These are phyloP conservation scores for Hortiboletus flavorubellus DNA, from an alignment of 768 basidiomycete genomes.

Conservation along the genomic window DNA sequence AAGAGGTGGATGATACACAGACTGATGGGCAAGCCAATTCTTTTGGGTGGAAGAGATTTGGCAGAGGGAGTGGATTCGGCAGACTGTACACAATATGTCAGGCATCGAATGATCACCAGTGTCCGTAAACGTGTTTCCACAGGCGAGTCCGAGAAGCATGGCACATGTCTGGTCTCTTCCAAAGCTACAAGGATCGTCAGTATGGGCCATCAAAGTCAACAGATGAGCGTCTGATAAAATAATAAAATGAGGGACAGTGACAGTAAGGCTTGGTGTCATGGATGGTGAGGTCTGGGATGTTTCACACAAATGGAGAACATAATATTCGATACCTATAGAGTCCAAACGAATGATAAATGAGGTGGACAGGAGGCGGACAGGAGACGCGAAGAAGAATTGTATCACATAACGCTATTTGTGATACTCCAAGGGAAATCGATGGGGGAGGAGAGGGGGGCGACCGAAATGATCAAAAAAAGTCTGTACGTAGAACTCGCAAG, in stretches of 20 bases:
- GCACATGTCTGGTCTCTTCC: conserved; percentile 90
- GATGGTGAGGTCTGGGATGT: too few species aligned
- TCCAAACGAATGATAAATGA: too few species aligned
- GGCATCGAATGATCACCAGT: conserved; percentile 42
- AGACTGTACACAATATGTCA: conserved; percentile 46
- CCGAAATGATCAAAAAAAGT: conserved; percentile 1
- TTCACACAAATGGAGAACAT: too few species aligned
- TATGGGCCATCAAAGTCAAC: neutral
- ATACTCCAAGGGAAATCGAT: neutral
- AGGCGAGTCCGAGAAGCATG: conserved; percentile 84
- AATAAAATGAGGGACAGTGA: too few species aligned
- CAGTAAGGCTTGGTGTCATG: too few species aligned
- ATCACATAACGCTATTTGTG: neutral
- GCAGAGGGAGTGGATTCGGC: conserved; percentile 49
- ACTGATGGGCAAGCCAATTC: conserved; percentile 54
- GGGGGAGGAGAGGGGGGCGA: neutral
- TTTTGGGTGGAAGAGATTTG: conserved; percentile 74
- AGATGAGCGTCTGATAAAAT: neutral
- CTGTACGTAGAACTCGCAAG: neutral
- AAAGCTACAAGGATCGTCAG: conserved; percentile 50
- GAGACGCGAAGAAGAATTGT: too few species aligned
- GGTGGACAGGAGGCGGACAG: too few species aligned
- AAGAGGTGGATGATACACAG: conserved; percentile 40
- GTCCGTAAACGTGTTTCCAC: conserved; percentile 79
- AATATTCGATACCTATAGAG: too few species aligned